phyloP scores from a whole-genome alignment of 108 stramenopile species.

The Aurantiochytrium sp. region DNA sequence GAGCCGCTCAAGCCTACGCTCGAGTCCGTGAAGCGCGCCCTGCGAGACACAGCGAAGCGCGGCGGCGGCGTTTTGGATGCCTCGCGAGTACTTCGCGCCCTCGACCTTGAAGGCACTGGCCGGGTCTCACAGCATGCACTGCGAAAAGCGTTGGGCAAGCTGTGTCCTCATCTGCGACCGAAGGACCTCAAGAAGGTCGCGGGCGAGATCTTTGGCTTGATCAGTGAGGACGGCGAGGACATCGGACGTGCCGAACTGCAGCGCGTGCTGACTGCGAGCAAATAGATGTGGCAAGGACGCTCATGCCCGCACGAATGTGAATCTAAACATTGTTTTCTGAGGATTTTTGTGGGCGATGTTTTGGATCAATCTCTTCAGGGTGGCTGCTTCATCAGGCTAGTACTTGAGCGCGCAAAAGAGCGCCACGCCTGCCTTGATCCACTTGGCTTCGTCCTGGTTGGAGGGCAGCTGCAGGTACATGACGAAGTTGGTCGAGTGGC shows the following conservation, averaged over 20 bases:
- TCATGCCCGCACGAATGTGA: too few relatives aligned
- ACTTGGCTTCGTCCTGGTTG: constrained; percentile 52
- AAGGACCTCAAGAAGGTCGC: background rate
- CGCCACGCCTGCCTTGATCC: constrained; percentile 71
- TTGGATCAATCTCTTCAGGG: too few relatives aligned
- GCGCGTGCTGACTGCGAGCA: background rate
- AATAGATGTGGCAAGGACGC: too few relatives aligned
- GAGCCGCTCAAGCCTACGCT: background rate
- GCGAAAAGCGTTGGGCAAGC: background rate
- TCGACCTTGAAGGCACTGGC: background rate
- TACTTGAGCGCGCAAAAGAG: constrained; percentile 61
- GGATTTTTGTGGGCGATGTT: too few relatives aligned
- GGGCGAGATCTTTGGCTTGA: background rate
- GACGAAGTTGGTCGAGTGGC: constrained; percentile 60
- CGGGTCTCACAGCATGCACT: background rate
- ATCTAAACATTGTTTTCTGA: too few relatives aligned
- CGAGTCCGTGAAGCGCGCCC: background rate
- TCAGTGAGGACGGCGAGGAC: background rate
- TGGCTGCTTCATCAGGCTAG: too few relatives aligned
- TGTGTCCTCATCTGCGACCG: background rate
- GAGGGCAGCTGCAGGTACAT: constrained; percentile 56
- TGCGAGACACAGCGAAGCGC: background rate
- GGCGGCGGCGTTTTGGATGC: background rate
- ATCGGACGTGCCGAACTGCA: background rate
- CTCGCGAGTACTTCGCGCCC: background rate